Percentiles rank a stretch among this genome's conserved stretches.
These are phyloP conservation scores for Zygosaccharomyces rouxii DNA, from an alignment of 805 yeast genomes.

Conservation along the genomic window DNA sequence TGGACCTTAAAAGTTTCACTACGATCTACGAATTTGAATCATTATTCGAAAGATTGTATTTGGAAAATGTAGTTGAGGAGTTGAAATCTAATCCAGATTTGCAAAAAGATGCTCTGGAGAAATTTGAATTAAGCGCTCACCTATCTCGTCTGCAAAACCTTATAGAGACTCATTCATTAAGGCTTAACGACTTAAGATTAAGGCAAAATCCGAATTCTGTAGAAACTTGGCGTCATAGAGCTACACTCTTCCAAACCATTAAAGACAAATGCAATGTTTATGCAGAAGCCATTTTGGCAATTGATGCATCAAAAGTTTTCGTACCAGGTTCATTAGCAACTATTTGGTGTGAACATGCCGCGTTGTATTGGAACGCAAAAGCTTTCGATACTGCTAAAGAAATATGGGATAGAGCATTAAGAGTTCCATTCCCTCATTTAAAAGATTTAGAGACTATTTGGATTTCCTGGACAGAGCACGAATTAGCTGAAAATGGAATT, in stretches of 20 bases:
- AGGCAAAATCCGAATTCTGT: constrained; percentile 59
- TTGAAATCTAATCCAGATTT: constrained; percentile 16
- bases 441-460: constrained; percentile 68
- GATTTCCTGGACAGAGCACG: constrained; percentile 71
- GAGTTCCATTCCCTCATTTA: constrained; percentile 60
- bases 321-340: constrained; percentile 44
- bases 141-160: constrained; percentile 50
- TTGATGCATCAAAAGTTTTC: constrained; percentile 53
- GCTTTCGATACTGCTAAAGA: constrained; percentile 58
- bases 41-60: constrained; percentile 42
- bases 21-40: constrained; percentile 57
- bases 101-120: constrained; percentile 20
- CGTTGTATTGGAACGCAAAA: constrained; percentile 50
- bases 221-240: constrained; percentile 64
- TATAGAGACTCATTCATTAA: constrained; percentile 50
- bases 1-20: constrained; percentile 58
- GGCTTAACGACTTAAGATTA: constrained; percentile 63
- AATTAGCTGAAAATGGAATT: constrained; percentile 46
- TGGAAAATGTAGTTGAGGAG: constrained; percentile 9
- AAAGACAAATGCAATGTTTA: constrained; percentile 44
- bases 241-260: constrained; percentile 41
- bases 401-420: constrained; percentile 58
- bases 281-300: constrained; percentile 58
- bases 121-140: constrained; percentile 39
- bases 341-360: constrained; percentile 70